Evolutionary conservation across 1,139 yeast species (phyloP).

Genomic region (Yamadazyma kanchanaburiensis): DNA sequence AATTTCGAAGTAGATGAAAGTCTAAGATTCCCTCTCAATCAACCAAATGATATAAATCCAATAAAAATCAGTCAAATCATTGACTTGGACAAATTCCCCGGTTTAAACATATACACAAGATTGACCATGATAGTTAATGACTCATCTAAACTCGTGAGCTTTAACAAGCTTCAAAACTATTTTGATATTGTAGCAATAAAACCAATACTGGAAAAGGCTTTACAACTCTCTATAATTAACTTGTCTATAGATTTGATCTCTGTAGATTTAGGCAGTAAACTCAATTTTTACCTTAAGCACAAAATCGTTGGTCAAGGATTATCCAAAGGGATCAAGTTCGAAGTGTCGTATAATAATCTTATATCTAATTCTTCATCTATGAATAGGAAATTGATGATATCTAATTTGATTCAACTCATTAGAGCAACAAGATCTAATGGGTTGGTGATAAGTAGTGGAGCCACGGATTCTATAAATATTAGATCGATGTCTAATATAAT

Average conservation of each 20-base stretch:
- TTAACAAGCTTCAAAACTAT: slow-evolving; percentile 55
- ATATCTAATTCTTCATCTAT: slow-evolving; percentile 26
- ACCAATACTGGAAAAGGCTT: slow-evolving; percentile 76
- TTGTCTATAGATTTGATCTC: slow-evolving; percentile 80
- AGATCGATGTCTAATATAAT: slow-evolving; percentile 69
- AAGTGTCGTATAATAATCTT: slow-evolving; percentile 64
- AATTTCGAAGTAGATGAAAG: slow-evolving; percentile 60
- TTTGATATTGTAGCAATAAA: slow-evolving; percentile 82
- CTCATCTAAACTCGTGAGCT: slow-evolving; percentile 70
- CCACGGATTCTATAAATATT: slow-evolving; percentile 52
- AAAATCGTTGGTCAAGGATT: slow-evolving; percentile 82
- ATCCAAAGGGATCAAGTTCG: slow-evolving; percentile 79
- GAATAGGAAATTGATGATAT: slow-evolving; percentile 57
- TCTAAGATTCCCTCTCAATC: slow-evolving; percentile 52
- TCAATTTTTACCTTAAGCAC: slow-evolving; percentile 79
- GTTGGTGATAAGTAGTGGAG: slow-evolving; percentile 75
- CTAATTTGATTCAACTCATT: slow-evolving; percentile 72
- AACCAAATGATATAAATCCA: slow-evolving; percentile 34
- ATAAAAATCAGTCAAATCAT: slow-evolving; percentile 25
- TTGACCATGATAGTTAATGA: slow-evolving; percentile 75
- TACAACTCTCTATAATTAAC: slow-evolving; percentile 68
- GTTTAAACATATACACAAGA: slow-evolving; percentile 58
- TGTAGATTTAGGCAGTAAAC: slow-evolving; percentile 58
- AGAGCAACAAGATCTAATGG: slow-evolving; percentile 84
- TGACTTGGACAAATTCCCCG: slow-evolving; percentile 22